These are phyloP conservation scores for Lyophyllum decastes DNA, from an alignment of 768 basidiomycete genomes.

Conservation along the genomic window DNA sequence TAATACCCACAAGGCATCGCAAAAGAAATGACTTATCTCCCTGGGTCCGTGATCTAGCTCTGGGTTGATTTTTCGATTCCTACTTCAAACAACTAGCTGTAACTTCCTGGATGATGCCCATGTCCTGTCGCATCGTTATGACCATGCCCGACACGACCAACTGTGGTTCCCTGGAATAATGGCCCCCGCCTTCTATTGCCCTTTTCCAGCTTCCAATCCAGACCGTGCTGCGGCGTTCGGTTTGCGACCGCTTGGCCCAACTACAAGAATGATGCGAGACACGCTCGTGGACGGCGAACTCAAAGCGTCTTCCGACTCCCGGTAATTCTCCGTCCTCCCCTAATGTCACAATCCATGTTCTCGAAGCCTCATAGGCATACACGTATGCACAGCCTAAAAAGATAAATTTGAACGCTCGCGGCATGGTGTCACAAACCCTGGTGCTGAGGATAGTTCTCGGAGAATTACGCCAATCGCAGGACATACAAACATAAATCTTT, in stretches of 20 bases:
- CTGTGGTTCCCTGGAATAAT: background rate
- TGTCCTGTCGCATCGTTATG: too few species aligned
- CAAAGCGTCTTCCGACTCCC: background rate
- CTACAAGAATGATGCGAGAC: background rate
- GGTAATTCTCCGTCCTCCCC: conserved; percentile 1
- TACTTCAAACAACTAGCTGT: too few species aligned
- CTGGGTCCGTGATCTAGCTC: too few species aligned
- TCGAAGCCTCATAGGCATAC: background rate
- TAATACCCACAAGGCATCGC: too few species aligned
- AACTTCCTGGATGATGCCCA: too few species aligned
- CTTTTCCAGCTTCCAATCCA: background rate
- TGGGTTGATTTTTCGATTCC: too few species aligned
- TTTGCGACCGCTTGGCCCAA: background rate
- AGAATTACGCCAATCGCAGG: background rate
- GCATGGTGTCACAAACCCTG: background rate
- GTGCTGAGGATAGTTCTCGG: background rate
- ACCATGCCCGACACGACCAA: too few species aligned
- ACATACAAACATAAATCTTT: too few species aligned
- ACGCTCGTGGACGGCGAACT: background rate
- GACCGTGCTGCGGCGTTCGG: background rate
- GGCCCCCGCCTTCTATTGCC: background rate
- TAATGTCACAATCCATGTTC: background rate
- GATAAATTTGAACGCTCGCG: background rate
- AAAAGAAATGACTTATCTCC: too few species aligned
- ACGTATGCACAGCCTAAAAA: background rate